Base-by-base conservation (phyloP, 331 rosid species). In the Malus hybrid region DNA sequence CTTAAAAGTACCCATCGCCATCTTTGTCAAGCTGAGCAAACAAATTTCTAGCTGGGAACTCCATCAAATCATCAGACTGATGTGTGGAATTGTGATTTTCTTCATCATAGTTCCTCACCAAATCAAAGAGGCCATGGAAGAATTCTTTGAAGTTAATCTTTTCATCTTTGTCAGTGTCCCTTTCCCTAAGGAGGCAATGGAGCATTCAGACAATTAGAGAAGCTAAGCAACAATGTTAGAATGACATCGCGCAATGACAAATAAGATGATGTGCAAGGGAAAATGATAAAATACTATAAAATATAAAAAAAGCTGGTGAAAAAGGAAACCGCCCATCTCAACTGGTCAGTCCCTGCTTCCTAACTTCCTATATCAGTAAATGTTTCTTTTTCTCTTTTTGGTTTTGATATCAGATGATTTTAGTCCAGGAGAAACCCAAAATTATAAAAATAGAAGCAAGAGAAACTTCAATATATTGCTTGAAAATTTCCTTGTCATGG, bases 61-160 rank as follows among this genome's bases (percentile, higher is more conserved):
- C 96, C 87, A 80, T 71, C 67, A 93, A 78, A 76, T 85, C 77
- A 80, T 85, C 89, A 42, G 83, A 80, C 69, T 82, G 76, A 72
- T 87, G 90, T 8, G 96, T 71, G 79, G 76, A 62, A 83, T 81
- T 88, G 83, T 92, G 96, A 83, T 39, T 80, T 81, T 94, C 90
- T 52, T 86, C 99, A 10, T 89, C 96, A 73, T 87, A 90, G 87
- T 87, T 90, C 79, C 97, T 87, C 76, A 94, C 99, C 90, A 92
- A 84, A 86, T 94, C 99, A 86, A 94, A 94, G 70, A 94, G 92
- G 77, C 99, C 97, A 66, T 92, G 99, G 80, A 92, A 94, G 86
- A 94, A 94, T 83, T 94, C 97, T 70, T 94, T 89, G 70, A 90
- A 94, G 89, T 90, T 92, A 54, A 94, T 60, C 89, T 90, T 94